Evolutionary conservation across 2,329 filamentous ascomycete genomes (phyloP), one percentile per base, ranked within the genome.

Genomic region (Apiospora kogelbergensis): DNA sequence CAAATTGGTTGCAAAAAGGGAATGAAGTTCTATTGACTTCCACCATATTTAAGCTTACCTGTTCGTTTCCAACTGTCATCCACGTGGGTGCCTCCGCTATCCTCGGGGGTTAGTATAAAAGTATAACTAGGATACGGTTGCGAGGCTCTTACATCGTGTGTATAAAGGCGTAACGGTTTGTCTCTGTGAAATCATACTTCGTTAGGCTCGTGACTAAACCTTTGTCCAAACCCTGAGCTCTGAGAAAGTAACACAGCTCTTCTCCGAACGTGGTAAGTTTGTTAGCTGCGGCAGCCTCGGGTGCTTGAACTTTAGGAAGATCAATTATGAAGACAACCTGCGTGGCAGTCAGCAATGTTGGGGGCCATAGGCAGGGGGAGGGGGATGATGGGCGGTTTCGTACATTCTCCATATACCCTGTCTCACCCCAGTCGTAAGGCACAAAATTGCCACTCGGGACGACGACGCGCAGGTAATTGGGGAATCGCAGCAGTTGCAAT

Each of bases 251-350:
- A 26, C 86, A 79, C 33, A 98, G 82, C 48, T 95, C 91, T 69
- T 88, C 85, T 24, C 88, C 88, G 77, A 97, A 98, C 3, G 76
- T 69, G 0, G 88, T 73, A 71, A 77, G 41, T 68, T 68, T 44
- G 76, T 81, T 79, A 72, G 80, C 70, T 73, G 79, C 71, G 71
- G 73, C 68, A 30, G 72, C 68, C 66, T 72, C 73, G n/a, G 75
- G 73, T 46, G 76, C 75, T n/a, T 81, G 74, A 30, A 89, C 79
- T 6, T 40, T 66, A 15, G 96, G 95, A 10, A 98, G 87, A 77
- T 99, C 96, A 72, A 99, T 95, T n/a, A 98, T 77, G 77, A 97
- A 98, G 9, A 95, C 89, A 74, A 90, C 91, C 90, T 92, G 44
- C 10, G 40, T 44, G 10, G 26, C 22, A 42, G 17, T 60, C 30